A percentile compares a stretch with the other conserved stretches of the same genome.
Conservation (phyloP, 768 basidiomycete species). For the Pleurotus eryngii region DNA sequence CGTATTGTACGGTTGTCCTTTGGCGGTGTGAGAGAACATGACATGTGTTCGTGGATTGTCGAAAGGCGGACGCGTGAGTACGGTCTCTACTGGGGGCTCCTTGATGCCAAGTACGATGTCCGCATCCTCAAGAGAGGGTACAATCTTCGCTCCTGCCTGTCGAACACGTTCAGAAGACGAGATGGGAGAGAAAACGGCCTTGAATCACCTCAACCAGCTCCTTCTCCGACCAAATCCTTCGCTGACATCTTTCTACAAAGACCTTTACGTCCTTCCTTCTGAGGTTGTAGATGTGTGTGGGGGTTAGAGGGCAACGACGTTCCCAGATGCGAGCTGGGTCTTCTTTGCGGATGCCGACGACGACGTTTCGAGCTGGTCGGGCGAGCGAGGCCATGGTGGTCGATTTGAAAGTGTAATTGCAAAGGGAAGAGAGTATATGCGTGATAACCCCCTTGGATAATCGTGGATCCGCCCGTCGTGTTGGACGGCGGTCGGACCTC, state of each 20-base stretch:
- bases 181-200: background rate
- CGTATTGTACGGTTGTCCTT: constrained; percentile 86
- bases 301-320: constrained; percentile 78
- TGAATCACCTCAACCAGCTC: constrained; percentile 64
- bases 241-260: constrained; percentile 70
- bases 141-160: constrained; percentile 77
- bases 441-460: too few species aligned
- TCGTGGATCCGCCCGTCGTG: too few species aligned
- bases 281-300: constrained; percentile 63
- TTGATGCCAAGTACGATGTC: constrained; percentile 88
- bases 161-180: constrained; percentile 6
- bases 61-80: constrained; percentile 43
- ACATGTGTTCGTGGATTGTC: constrained; percentile 58
- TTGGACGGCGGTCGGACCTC: too few species aligned
- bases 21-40: constrained; percentile 92
- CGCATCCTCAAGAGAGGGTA: constrained; percentile 52
- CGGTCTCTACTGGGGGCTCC: constrained; percentile 68
- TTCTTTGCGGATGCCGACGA: constrained; percentile 53
- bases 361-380: constrained; percentile 10
- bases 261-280: constrained; percentile 56
- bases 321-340: constrained; percentile 85
- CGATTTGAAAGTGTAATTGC: too few species aligned
- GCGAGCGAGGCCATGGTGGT: too few species aligned
- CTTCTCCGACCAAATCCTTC: constrained; percentile 64
- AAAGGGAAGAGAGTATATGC: too few species aligned